These are phyloP conservation scores for Lodderomyces beijingensis DNA, from an alignment of 1,139 yeast genomes.

Conservation along the genomic window DNA sequence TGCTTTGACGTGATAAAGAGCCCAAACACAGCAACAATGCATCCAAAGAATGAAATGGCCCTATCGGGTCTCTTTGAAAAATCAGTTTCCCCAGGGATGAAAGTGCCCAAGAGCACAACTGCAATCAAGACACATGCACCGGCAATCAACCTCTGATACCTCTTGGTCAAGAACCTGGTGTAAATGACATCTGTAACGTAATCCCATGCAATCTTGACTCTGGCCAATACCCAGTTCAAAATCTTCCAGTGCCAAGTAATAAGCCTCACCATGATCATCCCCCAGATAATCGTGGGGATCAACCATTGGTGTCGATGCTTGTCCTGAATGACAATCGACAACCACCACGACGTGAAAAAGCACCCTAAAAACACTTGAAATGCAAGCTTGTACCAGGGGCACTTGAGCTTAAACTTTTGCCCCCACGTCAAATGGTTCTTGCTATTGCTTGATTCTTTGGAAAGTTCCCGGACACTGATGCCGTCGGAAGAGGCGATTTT, in stretches of 20 bases:
- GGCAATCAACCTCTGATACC: conserved; percentile 35
- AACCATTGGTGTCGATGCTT: conserved; percentile 56
- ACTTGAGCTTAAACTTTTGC: conserved; percentile 17
- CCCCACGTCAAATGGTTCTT: conserved; percentile 3
- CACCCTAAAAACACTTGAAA: conserved; percentile 32
- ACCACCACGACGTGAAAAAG: conserved; percentile 67
- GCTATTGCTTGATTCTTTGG: conserved; percentile 3
- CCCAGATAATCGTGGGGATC: conserved; percentile 58
- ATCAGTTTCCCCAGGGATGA: conserved; percentile 49
- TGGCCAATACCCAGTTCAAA: conserved; percentile 24
- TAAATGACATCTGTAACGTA: conserved; percentile 37
- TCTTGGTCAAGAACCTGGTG: conserved; percentile 29
- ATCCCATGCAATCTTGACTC: conserved; percentile 38
- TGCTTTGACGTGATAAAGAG: conserved; percentile 47
- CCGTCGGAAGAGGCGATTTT: conserved; percentile 1
- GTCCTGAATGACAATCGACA: conserved; percentile 52
- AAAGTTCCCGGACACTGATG: conserved; percentile 5
- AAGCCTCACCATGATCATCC: conserved; percentile 49
- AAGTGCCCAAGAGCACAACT: conserved; percentile 51
- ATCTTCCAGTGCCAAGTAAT: conserved; percentile 52
- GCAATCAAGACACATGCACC: conserved; percentile 46
- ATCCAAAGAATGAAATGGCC: conserved; percentile 58
- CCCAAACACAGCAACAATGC: conserved; percentile 43
- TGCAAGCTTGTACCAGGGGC: conserved; percentile 22
- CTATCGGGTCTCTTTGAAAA: conserved; percentile 50